These are phyloP conservation scores for Jacaranda copaia DNA, from an alignment of 257 asterid genomes.

Conservation along the genomic window DNA sequence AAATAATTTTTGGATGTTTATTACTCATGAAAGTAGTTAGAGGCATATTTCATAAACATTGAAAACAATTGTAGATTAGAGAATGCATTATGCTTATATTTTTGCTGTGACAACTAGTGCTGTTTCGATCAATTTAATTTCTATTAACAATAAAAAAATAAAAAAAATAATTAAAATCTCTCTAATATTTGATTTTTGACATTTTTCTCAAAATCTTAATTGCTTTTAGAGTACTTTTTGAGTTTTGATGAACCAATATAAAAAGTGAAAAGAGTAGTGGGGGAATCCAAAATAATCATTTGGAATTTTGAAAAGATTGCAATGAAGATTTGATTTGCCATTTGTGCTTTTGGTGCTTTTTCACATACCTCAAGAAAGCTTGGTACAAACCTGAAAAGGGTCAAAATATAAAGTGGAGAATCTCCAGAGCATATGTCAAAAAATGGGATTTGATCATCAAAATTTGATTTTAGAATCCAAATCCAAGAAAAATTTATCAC, in stretches of 20 bases:
- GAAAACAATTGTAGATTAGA: slow-evolving; percentile 19
- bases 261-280: not conserved
- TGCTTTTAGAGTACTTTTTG: not conserved
- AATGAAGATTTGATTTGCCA: slow-evolving; percentile 42
- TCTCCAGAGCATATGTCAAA: slow-evolving; percentile 24
- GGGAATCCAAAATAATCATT: slow-evolving; percentile 28
- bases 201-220: not conserved
- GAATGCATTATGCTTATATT: not conserved
- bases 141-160: no score
- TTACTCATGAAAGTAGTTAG: slow-evolving; percentile 31
- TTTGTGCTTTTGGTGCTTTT: slow-evolving; percentile 42
- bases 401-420: slow-evolving; percentile 33
- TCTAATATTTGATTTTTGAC: slow-evolving; percentile 11
- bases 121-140: no score
- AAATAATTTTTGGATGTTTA: slow-evolving; percentile 29
- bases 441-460: not conserved
- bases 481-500: not conserved
- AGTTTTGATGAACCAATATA: not conserved
- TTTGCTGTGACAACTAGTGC: not conserved
- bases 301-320: slow-evolving; percentile 43
- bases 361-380: slow-evolving; percentile 41
- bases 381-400: slow-evolving; percentile 31
- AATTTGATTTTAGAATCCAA: not conserved
- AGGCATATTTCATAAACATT: not conserved
- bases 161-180: not conserved